Conservation (phyloP, 371 early-diverging fungal species). For the Fennellomyces sp. region DNA sequence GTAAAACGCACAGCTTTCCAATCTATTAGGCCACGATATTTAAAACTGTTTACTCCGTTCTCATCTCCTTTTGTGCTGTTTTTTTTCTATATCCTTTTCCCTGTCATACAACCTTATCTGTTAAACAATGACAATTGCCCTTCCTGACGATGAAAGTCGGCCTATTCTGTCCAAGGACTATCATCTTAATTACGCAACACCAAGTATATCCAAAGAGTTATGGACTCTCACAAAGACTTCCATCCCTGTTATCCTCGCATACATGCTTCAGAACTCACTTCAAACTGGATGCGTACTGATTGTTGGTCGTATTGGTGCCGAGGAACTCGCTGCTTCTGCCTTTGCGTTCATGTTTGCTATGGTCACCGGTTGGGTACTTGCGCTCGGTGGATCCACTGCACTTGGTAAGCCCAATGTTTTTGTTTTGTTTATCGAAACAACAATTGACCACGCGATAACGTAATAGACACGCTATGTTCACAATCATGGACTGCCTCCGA, state of each 20-base stretch:
- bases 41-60: no score
- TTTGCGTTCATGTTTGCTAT: conserved; percentile 80
- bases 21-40: no score
- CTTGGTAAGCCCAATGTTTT: conserved; percentile 59
- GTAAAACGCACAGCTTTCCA: background rate
- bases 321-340: conserved; percentile 79
- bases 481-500: conserved; percentile 80
- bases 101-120: background rate
- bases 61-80: background rate
- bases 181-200: background rate
- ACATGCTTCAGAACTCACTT: conserved; percentile 66
- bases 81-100: background rate
- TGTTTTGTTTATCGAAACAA: background rate
- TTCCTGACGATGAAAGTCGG: background rate
- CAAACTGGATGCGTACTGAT: conserved; percentile 64
- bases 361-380: conserved; percentile 80
- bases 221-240: conserved; percentile 1
- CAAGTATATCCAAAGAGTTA: conserved; percentile 5
- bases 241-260: conserved; percentile 58
- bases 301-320: conserved; percentile 60
- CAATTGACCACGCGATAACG: conserved; percentile 66
- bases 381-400: conserved; percentile 74
- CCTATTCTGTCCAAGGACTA: background rate
- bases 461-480: conserved; percentile 81
- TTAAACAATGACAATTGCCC: background rate